Conservation (phyloP, 1,284 basidiomycete species). For the Trichosporon sp. region DNA sequence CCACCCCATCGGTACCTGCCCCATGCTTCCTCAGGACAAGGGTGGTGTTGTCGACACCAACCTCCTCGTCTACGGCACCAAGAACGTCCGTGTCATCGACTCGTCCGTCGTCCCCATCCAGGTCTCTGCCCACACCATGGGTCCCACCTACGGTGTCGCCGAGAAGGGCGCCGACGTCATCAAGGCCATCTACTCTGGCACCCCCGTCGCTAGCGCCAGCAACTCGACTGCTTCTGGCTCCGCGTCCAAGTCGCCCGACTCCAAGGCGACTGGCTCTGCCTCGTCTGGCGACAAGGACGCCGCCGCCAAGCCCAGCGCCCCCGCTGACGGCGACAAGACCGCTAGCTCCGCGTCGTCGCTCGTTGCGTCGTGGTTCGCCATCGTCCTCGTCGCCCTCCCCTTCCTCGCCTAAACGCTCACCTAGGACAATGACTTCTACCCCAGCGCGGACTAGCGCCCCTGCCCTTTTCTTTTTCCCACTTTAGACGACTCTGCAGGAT, state of each 20-base stretch:
- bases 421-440: neutral
- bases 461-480: neutral
- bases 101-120: constrained; percentile 49
- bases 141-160: constrained; percentile 60
- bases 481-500: neutral
- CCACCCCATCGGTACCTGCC: constrained; percentile 58
- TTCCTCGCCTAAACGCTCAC: neutral
- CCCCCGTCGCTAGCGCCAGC: constrained; percentile 3
- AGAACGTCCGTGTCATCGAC: constrained; percentile 51
- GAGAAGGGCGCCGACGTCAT: constrained; percentile 63
- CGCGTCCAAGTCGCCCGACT: neutral
- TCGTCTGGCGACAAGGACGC: neutral
- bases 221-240: neutral
- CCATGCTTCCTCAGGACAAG: constrained; percentile 58
- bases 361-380: neutral
- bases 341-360: neutral
- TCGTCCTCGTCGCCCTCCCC: neutral
- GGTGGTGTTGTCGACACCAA: constrained; percentile 63
- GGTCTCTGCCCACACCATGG: constrained; percentile 46
- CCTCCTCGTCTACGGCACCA: constrained; percentile 59
- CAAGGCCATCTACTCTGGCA: constrained; percentile 42
- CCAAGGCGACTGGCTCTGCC: neutral
- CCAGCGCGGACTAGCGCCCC: neutral
- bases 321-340: neutral
- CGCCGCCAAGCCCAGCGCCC: neutral